Percentiles rank a stretch among this genome's conserved stretches.
Conservation (phyloP, 331 rosid genomes). For the Erythrophleum ivorense region DNA sequence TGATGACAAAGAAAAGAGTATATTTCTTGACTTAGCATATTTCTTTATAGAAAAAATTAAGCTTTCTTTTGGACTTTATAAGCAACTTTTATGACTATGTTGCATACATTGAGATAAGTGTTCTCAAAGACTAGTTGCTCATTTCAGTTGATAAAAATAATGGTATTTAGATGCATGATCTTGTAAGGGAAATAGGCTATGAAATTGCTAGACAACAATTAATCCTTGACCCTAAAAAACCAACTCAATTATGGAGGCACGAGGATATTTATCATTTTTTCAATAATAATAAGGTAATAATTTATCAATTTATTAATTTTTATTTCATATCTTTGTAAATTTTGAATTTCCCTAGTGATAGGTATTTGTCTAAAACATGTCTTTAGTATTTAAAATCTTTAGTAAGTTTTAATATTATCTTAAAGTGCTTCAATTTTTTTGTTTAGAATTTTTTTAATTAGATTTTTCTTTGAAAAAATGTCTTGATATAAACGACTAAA, state of each 20-base stretch:
- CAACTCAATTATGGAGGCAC: constrained; percentile 19
- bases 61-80: background rate
- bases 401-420: no score
- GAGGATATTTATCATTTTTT: constrained; percentile 1
- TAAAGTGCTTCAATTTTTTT: no score
- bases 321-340: background rate
- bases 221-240: accelerated
- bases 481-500: no score
- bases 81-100: background rate
- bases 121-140: constrained; percentile 27
- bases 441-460: no score
- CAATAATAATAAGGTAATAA: background rate
- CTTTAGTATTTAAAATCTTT: no score
- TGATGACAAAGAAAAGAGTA: no score
- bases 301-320: background rate
- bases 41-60: background rate
- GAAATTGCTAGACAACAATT: background rate
- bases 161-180: constrained; percentile 7
- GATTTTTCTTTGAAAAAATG: no score
- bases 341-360: no score
- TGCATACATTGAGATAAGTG: background rate
- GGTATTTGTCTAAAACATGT: no score
- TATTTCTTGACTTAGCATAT: constrained; percentile 20
- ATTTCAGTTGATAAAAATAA: background rate
- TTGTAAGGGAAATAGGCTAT: constrained; percentile 19